Conservation (phyloP, 352 stramenopile species). For the Phytopythium helicoides region DNA sequence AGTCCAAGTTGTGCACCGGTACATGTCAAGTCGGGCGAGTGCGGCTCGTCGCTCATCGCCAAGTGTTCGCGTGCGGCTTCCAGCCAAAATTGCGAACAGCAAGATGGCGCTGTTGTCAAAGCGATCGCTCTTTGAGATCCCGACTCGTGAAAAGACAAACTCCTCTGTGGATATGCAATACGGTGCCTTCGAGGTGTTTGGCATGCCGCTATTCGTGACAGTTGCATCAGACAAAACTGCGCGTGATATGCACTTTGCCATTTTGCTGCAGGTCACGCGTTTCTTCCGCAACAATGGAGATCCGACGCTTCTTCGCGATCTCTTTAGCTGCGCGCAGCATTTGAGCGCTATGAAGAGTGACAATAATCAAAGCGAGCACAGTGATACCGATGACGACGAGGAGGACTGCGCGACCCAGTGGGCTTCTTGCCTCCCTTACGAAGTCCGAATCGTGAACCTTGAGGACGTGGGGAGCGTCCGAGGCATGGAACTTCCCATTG, state of each 20-base stretch:
- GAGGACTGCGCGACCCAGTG: slow-evolving; percentile 3
- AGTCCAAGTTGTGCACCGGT: slow-evolving; percentile 73
- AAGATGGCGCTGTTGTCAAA: slow-evolving; percentile 10
- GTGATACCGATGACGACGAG: slow-evolving; percentile 3
- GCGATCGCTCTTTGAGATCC: slow-evolving; percentile 8
- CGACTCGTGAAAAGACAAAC: slow-evolving; percentile 4
- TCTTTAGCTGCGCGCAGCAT: slow-evolving; percentile 3
- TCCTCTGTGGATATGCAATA: neutral
- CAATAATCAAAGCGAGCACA: neutral
- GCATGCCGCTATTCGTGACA: slow-evolving; percentile 70
- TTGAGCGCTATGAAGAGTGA: no score
- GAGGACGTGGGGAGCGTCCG: slow-evolving; percentile 44
- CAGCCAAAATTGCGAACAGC: neutral
- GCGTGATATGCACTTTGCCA: slow-evolving; percentile 60
- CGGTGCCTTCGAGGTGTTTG: slow-evolving; percentile 49
- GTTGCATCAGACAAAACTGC: slow-evolving; percentile 63
- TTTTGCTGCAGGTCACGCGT: slow-evolving; percentile 63
- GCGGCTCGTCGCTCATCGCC: slow-evolving; percentile 4
- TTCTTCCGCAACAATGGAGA: slow-evolving; percentile 24
- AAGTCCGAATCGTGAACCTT: slow-evolving; percentile 53
- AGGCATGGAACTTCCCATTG: slow-evolving; percentile 37
- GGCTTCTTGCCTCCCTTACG: slow-evolving; percentile 39
- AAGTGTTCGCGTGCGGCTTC: slow-evolving; percentile 4
- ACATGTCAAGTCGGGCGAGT: slow-evolving; percentile 8
- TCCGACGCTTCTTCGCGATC: neutral